Conservation (phyloP, 1,139 yeast species). For the Suhomyces chickasaworum region DNA sequence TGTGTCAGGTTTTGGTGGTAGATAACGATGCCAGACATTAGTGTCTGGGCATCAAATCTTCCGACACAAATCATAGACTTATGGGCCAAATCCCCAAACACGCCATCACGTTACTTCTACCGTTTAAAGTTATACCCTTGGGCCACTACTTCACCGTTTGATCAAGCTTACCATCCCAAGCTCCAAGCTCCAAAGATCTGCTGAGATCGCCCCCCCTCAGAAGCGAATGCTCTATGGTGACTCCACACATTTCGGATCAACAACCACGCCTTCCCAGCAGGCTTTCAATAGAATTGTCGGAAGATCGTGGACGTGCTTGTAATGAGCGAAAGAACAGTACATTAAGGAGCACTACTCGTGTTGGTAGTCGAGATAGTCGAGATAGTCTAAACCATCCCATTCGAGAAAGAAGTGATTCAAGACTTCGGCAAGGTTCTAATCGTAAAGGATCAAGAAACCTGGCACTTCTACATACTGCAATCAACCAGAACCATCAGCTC, state of each 20-base stretch:
- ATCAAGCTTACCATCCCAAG: neutral
- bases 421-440: conserved; percentile 1
- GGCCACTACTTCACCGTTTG: neutral
- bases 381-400: neutral
- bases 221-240: neutral
- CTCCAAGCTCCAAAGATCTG: neutral
- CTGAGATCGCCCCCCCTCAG: conserved; percentile 1
- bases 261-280: conserved; percentile 5
- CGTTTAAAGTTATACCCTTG: neutral
- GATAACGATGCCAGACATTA: neutral
- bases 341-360: neutral
- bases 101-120: neutral
- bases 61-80: neutral
- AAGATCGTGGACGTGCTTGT: conserved; percentile 6
- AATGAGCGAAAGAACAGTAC: neutral
- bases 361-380: neutral
- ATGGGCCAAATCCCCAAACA: neutral
- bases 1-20: neutral
- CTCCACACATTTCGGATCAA: neutral
- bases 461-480: conserved; percentile 14
- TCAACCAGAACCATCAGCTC: conserved; percentile 14
- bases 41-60: neutral
- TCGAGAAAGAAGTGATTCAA: neutral
- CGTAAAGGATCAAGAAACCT: conserved; percentile 4
- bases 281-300: conserved; percentile 5